Conservation (phyloP, 371 early-diverging fungal genomes). For the Phascolomyces articulosus region DNA sequence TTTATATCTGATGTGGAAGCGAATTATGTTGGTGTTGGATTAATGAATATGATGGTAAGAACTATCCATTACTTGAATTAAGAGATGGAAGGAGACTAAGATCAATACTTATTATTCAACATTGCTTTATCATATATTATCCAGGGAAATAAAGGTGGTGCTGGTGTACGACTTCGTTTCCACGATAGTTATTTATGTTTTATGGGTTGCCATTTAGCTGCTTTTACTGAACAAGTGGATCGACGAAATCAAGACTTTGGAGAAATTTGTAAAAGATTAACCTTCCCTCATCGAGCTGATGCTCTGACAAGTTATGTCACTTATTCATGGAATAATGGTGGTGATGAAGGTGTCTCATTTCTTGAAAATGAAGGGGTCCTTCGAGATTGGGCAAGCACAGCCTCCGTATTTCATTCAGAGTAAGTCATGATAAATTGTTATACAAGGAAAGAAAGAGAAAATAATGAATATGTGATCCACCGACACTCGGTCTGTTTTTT, state of each 20-base stretch:
- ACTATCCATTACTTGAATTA: not conserved
- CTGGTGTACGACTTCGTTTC: conserved; percentile 75
- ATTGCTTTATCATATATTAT: no score
- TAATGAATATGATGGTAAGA: conserved; percentile 80
- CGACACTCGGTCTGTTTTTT: not conserved
- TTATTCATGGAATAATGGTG: conserved; percentile 51
- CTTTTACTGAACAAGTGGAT: conserved; percentile 77
- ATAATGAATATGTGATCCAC: no score
- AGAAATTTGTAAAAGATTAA: conserved; percentile 76
- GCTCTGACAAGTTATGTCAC: conserved; percentile 30
- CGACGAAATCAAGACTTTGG: conserved; percentile 89
- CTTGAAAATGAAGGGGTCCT: conserved; percentile 31
- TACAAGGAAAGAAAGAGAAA: no score
- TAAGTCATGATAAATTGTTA: conserved; percentile 32
- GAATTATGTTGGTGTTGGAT: conserved; percentile 72
- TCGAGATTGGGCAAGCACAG: conserved; percentile 40
- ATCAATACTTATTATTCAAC: no score
- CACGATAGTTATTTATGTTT: conserved; percentile 86
- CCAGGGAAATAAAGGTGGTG: conserved; percentile 95
- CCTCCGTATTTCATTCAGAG: conserved; percentile 73
- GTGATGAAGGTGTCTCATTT: conserved; percentile 48
- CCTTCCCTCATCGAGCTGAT: conserved; percentile 53
- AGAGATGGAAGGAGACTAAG: not conserved
- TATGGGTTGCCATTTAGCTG: conserved; percentile 90
- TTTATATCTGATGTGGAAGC: conserved; percentile 64